These are phyloP conservation scores for Solanum pinnatisectum DNA, from an alignment of 257 asterid species.

Conservation along the genomic window DNA sequence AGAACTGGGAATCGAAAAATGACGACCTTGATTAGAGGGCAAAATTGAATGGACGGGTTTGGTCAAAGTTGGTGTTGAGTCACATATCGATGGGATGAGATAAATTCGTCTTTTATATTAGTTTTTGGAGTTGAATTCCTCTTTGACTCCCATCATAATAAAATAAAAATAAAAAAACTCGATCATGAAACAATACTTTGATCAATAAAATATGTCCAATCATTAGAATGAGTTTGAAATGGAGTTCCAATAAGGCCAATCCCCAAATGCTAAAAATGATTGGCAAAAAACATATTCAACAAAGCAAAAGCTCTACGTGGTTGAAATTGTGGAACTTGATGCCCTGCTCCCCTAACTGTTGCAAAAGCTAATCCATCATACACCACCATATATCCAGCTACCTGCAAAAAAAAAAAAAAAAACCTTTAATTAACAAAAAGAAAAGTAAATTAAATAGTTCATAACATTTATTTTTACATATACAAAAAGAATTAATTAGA, in stretches of 20 bases:
- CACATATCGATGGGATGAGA: not conserved
- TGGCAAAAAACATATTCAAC: conserved; percentile 8
- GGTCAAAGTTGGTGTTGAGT: not conserved
- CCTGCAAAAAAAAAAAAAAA: conserved; percentile 2
- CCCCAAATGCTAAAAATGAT: not conserved
- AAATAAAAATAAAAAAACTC: not conserved
- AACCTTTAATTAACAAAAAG: too few relatives aligned
- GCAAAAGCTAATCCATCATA: conserved; percentile 27
- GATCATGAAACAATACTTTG: not conserved
- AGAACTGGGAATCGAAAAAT: too few relatives aligned
- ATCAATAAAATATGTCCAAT: not conserved
- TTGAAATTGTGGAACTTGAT: conserved; percentile 29
- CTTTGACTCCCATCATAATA: not conserved
- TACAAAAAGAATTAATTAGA: not conserved
- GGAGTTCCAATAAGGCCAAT: not conserved
- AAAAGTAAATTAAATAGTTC: not conserved
- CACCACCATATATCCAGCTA: conserved; percentile 24
- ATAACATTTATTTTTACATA: not conserved
- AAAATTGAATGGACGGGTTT: not conserved
- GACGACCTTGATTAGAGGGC: too few relatives aligned
- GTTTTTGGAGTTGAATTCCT: not conserved
- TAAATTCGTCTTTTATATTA: too few relatives aligned
- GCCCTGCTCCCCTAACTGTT: conserved; percentile 30
- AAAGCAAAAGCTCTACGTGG: conserved; percentile 26
- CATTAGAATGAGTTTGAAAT: not conserved